Base-by-base conservation (phyloP, 306 rosid species). In the Inga laurina region DNA sequence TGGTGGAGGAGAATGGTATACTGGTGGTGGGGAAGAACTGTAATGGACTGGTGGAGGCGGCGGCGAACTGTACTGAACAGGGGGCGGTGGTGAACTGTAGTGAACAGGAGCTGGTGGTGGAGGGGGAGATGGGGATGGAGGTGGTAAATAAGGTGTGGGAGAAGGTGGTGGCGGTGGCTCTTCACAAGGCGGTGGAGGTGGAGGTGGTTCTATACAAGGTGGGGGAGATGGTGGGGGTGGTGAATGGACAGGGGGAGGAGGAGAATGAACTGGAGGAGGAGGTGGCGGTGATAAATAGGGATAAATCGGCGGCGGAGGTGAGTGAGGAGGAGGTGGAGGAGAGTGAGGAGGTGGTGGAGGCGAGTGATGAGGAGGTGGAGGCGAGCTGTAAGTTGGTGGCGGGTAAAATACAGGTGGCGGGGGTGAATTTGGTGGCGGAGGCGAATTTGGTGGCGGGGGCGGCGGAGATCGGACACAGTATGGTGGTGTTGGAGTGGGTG, bases 161-260 rank as follows among this genome's bases (percentile, higher is more conserved):
- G 88, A 76, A 11, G 87, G 83, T 13, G 86, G 79, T 4, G 84
- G 81, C 0, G 89, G 89, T 16, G 89, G 79, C 66, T 82, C 32
- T 8, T 56, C 56, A 18, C 69, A 44, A 3, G 77, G 73, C 41
- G 88, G 86, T 48, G 97, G 91, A 4, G 93, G 93, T 21, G 93
- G 90, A 3, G 92, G 93, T 18, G 85, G 91, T 64, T 88, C 97
- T 76, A 83, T 83, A 81, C 93, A 91, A 10, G 93, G 97, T 4
- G 88, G 85, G 5, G 93, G 83, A 0, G 90, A 85, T 54, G 90
- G 92, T 15, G 91, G 91, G 0, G 93, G 88, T 8, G 90, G 87
- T 1, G 88, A 84, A 49, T 86, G 84, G 34, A 80, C 61, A 12
- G 88, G 88, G 8, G 89, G 89, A 69, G 91, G 91, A 83, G 91